These are phyloP conservation scores for Phalaenopsis equestris DNA, from an alignment of 106 monocot species.

Conservation along the genomic window DNA sequence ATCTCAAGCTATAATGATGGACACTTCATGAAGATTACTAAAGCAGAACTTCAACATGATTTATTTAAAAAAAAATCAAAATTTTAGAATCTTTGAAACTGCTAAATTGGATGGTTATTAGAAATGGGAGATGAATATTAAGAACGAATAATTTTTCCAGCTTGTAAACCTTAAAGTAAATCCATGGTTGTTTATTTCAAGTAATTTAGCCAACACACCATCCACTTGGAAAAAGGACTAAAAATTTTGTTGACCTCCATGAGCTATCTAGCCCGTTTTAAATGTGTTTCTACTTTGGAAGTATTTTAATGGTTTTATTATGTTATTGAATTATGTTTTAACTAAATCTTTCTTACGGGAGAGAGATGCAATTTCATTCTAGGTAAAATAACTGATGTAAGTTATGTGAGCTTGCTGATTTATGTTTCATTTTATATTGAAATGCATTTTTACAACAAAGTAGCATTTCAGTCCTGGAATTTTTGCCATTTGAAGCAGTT, in stretches of 20 bases:
- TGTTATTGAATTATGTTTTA: too few species aligned
- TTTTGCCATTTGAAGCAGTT: constrained; percentile 32
- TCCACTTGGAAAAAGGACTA: too few species aligned
- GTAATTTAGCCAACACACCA: too few species aligned
- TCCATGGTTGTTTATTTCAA: too few species aligned
- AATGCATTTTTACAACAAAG: not conserved
- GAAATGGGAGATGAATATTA: not conserved
- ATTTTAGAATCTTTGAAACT: not conserved
- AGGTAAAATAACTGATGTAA: not conserved
- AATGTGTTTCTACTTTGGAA: too few species aligned
- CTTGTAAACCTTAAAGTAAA: too few species aligned
- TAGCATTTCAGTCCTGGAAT: not conserved
- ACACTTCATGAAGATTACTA: not conserved
- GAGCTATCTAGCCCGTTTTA: too few species aligned
- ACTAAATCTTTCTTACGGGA: too few species aligned
- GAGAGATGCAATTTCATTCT: too few species aligned
- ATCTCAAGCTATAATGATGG: not conserved
- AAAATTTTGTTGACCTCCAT: too few species aligned
- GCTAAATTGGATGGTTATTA: not conserved
- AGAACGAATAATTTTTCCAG: not conserved
- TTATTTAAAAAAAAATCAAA: not conserved
- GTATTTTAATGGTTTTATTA: too few species aligned
- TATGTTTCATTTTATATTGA: not conserved
- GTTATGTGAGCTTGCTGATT: not conserved
- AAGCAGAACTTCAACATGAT: too few species aligned